Conservation (phyloP, 192 early-diverging fungal species). For the Podila verticillata region DNA sequence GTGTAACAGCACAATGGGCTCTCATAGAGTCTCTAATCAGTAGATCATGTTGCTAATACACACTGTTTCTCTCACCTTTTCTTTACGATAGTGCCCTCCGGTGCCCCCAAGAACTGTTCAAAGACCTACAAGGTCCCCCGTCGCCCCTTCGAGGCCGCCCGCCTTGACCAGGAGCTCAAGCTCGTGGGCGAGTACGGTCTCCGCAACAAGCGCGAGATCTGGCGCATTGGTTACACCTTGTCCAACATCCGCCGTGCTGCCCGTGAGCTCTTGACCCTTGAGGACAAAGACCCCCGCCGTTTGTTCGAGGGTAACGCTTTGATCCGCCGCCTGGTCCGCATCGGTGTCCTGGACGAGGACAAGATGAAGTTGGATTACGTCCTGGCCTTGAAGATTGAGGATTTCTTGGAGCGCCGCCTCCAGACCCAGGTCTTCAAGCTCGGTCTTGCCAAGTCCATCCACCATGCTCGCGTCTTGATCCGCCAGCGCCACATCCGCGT, state of each 20-base stretch:
- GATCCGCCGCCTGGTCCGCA: conserved; percentile 97
- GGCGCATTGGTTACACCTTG: conserved; percentile 94
- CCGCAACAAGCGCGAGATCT: conserved; percentile 99
- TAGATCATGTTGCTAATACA: background rate
- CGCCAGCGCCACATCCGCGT: conserved; percentile 98
- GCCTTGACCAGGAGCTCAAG: conserved; percentile 94
- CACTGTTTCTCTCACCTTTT: conserved; percentile 11
- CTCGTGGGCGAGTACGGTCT: conserved; percentile 98
- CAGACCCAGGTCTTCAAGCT: conserved; percentile 99
- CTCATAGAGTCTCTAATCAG: no score
- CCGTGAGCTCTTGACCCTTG: conserved; percentile 97
- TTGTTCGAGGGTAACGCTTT: conserved; percentile 99
- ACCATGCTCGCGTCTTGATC: conserved; percentile 98
- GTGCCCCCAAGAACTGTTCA: conserved; percentile 64
- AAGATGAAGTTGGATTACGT: conserved; percentile 99
- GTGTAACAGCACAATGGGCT: no score
- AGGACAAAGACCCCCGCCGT: conserved; percentile 96
- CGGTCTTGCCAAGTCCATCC: conserved; percentile 97
- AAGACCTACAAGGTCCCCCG: conserved; percentile 96
- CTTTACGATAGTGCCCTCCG: conserved; percentile 49
- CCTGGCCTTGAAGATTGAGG: conserved; percentile 95
- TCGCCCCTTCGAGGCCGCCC: conserved; percentile 95
- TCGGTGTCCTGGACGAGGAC: conserved; percentile 96
- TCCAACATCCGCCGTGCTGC: conserved; percentile 99
- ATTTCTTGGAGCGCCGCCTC: conserved; percentile 97